Conservation (phyloP, 306 rosid genomes). For the Gleditsia sinensis region DNA sequence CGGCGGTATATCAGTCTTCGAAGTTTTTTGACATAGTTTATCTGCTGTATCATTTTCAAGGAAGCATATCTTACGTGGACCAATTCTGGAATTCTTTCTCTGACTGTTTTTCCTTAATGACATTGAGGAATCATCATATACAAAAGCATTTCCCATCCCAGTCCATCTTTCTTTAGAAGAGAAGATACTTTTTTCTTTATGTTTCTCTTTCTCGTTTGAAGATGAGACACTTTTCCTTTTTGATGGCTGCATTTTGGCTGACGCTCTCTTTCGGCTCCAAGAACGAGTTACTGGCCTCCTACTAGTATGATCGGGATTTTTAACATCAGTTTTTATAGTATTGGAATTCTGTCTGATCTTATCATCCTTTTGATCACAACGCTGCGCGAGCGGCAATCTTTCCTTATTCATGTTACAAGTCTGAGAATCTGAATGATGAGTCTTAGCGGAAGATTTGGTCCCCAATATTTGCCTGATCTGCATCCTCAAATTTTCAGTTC, state of each 20-base stretch:
- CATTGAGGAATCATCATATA: constrained; percentile 48
- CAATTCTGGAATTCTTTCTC: constrained; percentile 38
- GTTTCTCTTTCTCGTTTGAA: constrained; percentile 43
- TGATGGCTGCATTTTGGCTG: constrained; percentile 40
- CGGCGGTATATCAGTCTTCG: constrained; percentile 39
- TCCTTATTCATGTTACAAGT: constrained; percentile 38
- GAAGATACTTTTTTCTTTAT: constrained; percentile 46
- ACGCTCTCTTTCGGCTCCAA: constrained; percentile 48
- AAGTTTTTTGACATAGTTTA: constrained; percentile 41
- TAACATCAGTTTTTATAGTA: constrained; percentile 81
- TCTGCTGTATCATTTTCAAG: constrained; percentile 37
- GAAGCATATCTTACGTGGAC: constrained; percentile 45
- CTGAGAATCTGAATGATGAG: constrained; percentile 46
- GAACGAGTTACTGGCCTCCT: constrained; percentile 74
- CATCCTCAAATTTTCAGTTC: constrained; percentile 72
- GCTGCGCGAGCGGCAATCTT: constrained; percentile 41
- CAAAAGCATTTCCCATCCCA: constrained; percentile 37
- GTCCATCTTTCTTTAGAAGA: constrained; percentile 47
- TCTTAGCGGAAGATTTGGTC: constrained; percentile 55
- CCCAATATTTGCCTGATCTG: constrained; percentile 81
- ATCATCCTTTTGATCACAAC: constrained; percentile 41
- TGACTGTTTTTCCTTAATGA: constrained; percentile 41
- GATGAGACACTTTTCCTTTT: constrained; percentile 44
- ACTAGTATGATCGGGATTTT: constrained; percentile 49
- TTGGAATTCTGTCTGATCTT: constrained; percentile 60